phyloP scores from a whole-genome alignment of 257 asterid species.

The Leptodermis oblonga region DNA sequence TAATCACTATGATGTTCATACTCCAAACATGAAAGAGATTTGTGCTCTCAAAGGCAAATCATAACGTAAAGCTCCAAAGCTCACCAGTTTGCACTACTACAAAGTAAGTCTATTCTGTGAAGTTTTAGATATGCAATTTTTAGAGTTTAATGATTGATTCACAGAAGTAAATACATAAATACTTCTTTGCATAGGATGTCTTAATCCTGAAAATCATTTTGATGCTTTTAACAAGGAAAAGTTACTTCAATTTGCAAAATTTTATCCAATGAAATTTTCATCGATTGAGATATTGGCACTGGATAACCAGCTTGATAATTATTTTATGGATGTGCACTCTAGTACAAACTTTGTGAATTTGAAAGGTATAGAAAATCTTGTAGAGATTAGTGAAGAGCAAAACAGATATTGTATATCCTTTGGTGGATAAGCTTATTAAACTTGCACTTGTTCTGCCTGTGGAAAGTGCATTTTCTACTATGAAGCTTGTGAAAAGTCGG shows the following conservation, averaged over 20 bases:
- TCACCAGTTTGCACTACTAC: not conserved
- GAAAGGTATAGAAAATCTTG: not conserved
- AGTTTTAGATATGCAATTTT: no score
- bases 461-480: no score
- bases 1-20: not conserved
- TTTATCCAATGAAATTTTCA: not conserved
- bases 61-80: not conserved
- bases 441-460: no score
- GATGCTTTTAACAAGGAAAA: no score
- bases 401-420: not conserved
- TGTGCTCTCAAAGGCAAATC: not conserved
- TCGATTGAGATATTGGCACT: not conserved
- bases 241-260: not conserved
- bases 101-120: no score
- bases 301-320: no score
- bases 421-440: not conserved
- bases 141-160: no score
- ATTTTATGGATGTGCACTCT: no score
- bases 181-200: no score
- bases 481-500: no score
- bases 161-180: no score
- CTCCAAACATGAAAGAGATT: not conserved
- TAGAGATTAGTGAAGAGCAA: not conserved
- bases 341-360: not conserved
- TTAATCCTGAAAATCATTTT: no score